Evolutionary conservation across 306 rosid genomes (phyloP).

Genomic region (Sophora flavescens): DNA sequence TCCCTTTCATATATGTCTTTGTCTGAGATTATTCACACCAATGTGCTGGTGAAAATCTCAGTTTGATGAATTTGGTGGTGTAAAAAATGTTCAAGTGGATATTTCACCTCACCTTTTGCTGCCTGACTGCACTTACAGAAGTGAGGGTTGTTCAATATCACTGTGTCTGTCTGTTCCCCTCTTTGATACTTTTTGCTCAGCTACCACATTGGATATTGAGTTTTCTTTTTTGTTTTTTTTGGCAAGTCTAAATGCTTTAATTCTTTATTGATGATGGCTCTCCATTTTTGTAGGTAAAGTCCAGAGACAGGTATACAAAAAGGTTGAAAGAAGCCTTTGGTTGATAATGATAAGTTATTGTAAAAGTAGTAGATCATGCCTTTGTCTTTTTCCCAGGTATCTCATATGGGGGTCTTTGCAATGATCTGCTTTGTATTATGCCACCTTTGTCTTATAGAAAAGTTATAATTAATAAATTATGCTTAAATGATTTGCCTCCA

Average conservation of each 20-base stretch:
- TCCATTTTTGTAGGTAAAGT: slow-evolving; percentile 57
- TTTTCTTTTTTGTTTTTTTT: neutral
- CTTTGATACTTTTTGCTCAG: slow-evolving; percentile 9
- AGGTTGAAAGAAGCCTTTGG: slow-evolving; percentile 62
- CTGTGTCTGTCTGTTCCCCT: neutral
- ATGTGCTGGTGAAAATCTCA: neutral
- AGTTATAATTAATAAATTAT: slow-evolving; percentile 50
- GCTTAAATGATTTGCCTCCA: slow-evolving; percentile 50
- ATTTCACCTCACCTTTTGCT: slow-evolving; percentile 25
- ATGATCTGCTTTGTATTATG: slow-evolving; percentile 88
- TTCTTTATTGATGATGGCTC: slow-evolving; percentile 41
- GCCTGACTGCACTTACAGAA: slow-evolving; percentile 2
- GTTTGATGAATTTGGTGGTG: neutral
- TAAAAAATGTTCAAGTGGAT: neutral
- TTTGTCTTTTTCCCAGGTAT: slow-evolving; percentile 63
- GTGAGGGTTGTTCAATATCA: neutral
- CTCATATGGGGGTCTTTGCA: slow-evolving; percentile 59
- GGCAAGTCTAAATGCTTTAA: neutral
- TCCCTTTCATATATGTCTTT: neutral
- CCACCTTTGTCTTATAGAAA: slow-evolving; percentile 69
- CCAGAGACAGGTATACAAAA: slow-evolving; percentile 54
- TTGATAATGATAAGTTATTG: slow-evolving; percentile 71
- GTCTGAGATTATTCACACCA: neutral
- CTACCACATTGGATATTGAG: neutral
- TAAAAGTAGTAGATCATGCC: slow-evolving; percentile 73